These are phyloP conservation scores for Fistulinella prunicolor DNA, from an alignment of 768 basidiomycete species.

Conservation along the genomic window DNA sequence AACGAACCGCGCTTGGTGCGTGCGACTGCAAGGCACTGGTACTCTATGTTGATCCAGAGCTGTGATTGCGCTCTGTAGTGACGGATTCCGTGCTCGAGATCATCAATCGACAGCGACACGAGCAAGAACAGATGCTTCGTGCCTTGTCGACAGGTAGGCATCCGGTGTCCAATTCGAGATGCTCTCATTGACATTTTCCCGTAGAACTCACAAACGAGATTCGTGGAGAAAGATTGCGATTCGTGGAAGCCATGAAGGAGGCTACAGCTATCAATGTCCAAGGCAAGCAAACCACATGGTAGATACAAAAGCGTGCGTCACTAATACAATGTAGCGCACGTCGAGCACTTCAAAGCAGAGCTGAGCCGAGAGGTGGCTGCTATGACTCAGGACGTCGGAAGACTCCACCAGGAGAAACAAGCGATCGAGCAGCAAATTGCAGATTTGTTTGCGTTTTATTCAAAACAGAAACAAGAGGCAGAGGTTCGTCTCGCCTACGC, in stretches of 20 bases:
- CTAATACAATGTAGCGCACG: constrained; percentile 53
- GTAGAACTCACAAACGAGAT: constrained; percentile 81
- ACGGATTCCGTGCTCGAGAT: constrained; percentile 56
- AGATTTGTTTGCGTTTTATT: constrained; percentile 69
- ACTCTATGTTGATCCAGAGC: constrained; percentile 8
- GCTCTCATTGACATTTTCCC: not conserved
- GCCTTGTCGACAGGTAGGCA: constrained; percentile 59
- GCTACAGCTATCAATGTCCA: constrained; percentile 87
- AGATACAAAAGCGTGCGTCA: not conserved
- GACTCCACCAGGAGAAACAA: constrained; percentile 63
- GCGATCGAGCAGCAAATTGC: constrained; percentile 66
- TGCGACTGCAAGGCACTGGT: constrained; percentile 6
- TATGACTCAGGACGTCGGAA: constrained; percentile 72
- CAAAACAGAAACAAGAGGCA: constrained; percentile 54
- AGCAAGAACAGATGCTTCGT: constrained; percentile 69
- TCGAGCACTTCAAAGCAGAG: constrained; percentile 85
- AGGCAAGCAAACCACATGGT: constrained; percentile 48
- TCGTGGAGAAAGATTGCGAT: constrained; percentile 77
- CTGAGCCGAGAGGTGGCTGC: constrained; percentile 69
- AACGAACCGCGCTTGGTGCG: constrained; percentile 40
- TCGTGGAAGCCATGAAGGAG: constrained; percentile 95
- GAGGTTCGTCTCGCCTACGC: constrained; percentile 20
- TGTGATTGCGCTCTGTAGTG: constrained; percentile 36
- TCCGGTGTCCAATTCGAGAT: not conserved
- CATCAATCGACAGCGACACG: constrained; percentile 65